Evolutionary conservation across 495 filamentous ascomycete species (phyloP).

Genomic region (Choiromyces venosus): DNA sequence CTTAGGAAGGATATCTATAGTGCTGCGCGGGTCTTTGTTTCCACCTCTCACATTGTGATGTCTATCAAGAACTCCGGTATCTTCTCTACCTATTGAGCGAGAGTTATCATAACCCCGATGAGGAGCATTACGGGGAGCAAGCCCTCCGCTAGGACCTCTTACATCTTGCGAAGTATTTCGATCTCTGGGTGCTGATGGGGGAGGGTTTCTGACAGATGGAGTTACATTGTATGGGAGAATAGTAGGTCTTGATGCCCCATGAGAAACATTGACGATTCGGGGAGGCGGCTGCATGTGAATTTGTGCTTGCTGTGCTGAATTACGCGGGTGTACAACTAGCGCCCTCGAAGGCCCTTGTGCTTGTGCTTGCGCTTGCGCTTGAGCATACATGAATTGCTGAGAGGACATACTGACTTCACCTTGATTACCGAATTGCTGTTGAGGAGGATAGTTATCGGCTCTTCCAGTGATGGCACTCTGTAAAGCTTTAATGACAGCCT

Average conservation of each 20-base stretch:
- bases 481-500: slow-evolving; percentile 17
- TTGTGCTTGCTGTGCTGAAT: background rate
- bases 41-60: background rate
- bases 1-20: background rate
- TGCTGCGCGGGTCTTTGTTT: background rate
- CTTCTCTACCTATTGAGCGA: background rate
- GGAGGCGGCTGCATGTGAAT: background rate
- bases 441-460: background rate
- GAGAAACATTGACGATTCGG: background rate
- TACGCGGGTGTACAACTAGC: background rate
- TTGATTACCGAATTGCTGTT: background rate
- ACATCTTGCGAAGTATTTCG: background rate
- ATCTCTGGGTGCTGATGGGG: background rate
- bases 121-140: background rate
- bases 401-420: background rate
- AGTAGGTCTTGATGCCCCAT: background rate
- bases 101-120: background rate
- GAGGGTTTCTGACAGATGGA: background rate
- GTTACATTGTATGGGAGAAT: background rate
- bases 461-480: slow-evolving; percentile 17
- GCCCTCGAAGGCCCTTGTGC: background rate
- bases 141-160: background rate
- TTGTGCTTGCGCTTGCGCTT: background rate
- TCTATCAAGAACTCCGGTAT: background rate
- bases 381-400: background rate